A percentile compares a stretch with the other conserved stretches of the same genome.
phyloP scores from a whole-genome alignment of 345 rosid species.

The Diplotaxis tenuifolia region DNA sequence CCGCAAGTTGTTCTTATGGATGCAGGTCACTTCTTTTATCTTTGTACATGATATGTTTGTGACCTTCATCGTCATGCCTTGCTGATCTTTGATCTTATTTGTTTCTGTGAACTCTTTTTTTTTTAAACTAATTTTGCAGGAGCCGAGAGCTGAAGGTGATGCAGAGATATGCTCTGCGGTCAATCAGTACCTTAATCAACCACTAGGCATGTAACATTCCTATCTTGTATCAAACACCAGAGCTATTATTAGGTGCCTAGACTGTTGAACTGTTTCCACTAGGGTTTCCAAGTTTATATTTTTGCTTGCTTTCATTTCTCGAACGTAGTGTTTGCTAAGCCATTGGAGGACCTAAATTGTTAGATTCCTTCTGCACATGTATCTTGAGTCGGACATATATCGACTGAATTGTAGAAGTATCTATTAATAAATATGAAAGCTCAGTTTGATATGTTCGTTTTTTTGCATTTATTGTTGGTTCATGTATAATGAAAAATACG shows the following conservation, averaged over 20 bases:
- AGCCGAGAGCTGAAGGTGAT: conserved; percentile 79
- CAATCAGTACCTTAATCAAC: conserved; percentile 67
- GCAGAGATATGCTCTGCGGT: conserved; percentile 60
- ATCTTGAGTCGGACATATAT: not conserved
- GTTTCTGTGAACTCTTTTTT: conserved; percentile 11
- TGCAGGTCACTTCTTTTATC: conserved; percentile 64
- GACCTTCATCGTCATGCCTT: not conserved
- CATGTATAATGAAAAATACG: not conserved
- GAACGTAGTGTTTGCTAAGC: not conserved
- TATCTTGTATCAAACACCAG: conserved; percentile 20
- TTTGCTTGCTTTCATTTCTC: no score
- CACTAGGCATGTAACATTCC: conserved; percentile 55
- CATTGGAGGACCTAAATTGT: not conserved
- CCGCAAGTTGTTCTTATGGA: conserved; percentile 87
- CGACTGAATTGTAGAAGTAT: not conserved
- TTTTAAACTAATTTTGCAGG: conserved; percentile 46
- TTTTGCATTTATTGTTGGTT: not conserved
- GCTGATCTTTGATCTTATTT: conserved; percentile 13
- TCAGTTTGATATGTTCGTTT: not conserved
- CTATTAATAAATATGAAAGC: not conserved
- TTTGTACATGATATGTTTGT: not conserved
- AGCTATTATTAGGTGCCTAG: no score
- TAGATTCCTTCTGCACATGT: not conserved
- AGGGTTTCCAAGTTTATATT: not conserved
- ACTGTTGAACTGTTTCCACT: no score